Evolutionary conservation across 225 moss, liverwort and hornwort species (phyloP).

Genomic region (Marchantia paleacea): DNA sequence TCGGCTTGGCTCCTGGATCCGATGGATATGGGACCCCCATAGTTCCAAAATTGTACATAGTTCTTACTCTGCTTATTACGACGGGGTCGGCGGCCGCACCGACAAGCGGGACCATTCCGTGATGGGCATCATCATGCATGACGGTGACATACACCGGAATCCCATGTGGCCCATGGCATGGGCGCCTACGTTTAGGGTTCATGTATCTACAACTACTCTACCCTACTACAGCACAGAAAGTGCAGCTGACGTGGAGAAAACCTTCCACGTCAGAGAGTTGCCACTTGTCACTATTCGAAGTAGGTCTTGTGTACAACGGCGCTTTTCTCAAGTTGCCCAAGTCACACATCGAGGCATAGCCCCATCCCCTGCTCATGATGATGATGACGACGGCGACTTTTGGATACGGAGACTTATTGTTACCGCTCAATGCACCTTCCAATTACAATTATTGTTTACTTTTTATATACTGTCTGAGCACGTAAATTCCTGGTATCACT

Average conservation of each 20-base stretch:
- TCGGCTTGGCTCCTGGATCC: too few species aligned
- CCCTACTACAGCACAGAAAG: background rate
- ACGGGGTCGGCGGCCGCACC: conserved; percentile 8
- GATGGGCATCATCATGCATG: background rate
- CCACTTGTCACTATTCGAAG: background rate
- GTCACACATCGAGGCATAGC: background rate
- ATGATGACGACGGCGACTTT: background rate
- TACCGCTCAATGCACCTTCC: background rate
- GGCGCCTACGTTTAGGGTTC: background rate
- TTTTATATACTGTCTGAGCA: background rate
- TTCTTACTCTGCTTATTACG: background rate
- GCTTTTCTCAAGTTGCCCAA: background rate
- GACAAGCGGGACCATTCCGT: background rate
- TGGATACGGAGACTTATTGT: background rate
- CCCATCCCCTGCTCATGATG: background rate
- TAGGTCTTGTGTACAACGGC: background rate
- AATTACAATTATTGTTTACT: background rate
- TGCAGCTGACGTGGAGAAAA: background rate
- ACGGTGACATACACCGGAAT: background rate
- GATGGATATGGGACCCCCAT: too few species aligned
- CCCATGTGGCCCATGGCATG: background rate
- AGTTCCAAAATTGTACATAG: too few species aligned
- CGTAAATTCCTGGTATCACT: background rate
- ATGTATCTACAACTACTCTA: background rate
- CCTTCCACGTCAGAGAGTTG: background rate